These are phyloP conservation scores for Torrubiella hemipterigena DNA, from an alignment of 2,329 filamentous ascomycete species.

Conservation along the genomic window DNA sequence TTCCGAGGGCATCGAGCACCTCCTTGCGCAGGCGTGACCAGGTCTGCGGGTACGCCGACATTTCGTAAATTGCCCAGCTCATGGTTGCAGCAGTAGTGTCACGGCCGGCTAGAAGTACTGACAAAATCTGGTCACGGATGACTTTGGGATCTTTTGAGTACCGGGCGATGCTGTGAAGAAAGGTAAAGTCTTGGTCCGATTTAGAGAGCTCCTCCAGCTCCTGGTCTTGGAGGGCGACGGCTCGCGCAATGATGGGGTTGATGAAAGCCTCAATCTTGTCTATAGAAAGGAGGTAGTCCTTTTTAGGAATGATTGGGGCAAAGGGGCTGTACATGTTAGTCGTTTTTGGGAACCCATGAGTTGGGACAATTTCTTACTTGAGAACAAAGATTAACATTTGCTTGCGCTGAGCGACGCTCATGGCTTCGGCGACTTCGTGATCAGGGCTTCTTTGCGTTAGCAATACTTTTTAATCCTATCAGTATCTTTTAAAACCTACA, in stretches of 20 bases:
- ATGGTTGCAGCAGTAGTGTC: slow-evolving; percentile 80
- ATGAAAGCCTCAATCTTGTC: slow-evolving; percentile 57
- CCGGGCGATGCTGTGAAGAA: slow-evolving; percentile 61
- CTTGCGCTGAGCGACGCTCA: slow-evolving; percentile 55
- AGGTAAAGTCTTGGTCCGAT: slow-evolving; percentile 55
- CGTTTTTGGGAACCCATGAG: not conserved
- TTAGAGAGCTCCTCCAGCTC: slow-evolving; percentile 60
- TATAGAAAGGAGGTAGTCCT: slow-evolving; percentile 49
- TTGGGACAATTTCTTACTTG: slow-evolving; percentile 16
- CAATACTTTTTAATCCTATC: slow-evolving; percentile 4
- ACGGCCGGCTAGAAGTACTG: slow-evolving; percentile 68
- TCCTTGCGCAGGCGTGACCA: slow-evolving; percentile 60
- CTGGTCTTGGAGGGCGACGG: slow-evolving; percentile 46
- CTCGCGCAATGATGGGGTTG: slow-evolving; percentile 53
- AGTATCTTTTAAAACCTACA: slow-evolving; percentile 13
- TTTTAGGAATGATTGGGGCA: slow-evolving; percentile 43
- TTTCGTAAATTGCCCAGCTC: slow-evolving; percentile 72
- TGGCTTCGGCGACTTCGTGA: slow-evolving; percentile 54
- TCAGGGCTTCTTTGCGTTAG: slow-evolving; percentile 25
- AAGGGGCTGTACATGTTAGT: slow-evolving; percentile 46
- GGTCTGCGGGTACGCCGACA: slow-evolving; percentile 56
- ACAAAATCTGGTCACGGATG: slow-evolving; percentile 63
- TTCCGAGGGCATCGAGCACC: slow-evolving; percentile 33
- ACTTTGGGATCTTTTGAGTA: slow-evolving; percentile 51
- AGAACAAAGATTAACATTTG: slow-evolving; percentile 49